These are phyloP conservation scores for Picea glauca DNA, from an alignment of 75 land plant genomes.

Conservation along the genomic window DNA sequence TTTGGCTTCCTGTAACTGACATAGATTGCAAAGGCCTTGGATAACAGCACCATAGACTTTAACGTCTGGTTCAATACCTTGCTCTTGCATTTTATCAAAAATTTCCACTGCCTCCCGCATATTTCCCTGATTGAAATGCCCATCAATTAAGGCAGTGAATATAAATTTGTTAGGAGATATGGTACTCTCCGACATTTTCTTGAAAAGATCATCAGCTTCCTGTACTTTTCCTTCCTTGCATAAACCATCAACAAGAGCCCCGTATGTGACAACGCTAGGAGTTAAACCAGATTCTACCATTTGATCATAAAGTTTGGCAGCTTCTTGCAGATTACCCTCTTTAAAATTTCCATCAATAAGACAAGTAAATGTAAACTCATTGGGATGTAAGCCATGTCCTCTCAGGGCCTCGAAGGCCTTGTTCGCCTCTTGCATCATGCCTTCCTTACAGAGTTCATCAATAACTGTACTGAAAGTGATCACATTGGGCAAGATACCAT, in stretches of 20 bases:
- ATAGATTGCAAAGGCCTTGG: constrained; percentile 39
- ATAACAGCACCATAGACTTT: constrained; percentile 47
- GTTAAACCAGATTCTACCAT: constrained; percentile 30
- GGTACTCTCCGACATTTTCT: constrained; percentile 30
- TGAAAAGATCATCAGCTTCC: constrained; percentile 46
- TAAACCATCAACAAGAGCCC: constrained; percentile 48
- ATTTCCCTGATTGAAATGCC: constrained; percentile 32
- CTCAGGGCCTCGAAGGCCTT: constrained; percentile 47
- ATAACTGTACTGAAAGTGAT: constrained; percentile 49
- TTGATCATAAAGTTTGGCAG: constrained; percentile 31
- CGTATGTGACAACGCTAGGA: constrained; percentile 42
- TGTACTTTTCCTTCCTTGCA: constrained; percentile 36
- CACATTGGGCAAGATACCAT: constrained; percentile 44
- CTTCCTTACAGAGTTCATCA: constrained; percentile 57
- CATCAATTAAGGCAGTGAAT: constrained; percentile 55
- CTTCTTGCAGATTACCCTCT: constrained; percentile 33
- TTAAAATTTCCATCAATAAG: constrained; percentile 47
- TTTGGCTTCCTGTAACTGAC: constrained; percentile 36
- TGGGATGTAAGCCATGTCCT: constrained; percentile 27
- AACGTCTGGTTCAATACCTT: constrained; percentile 39
- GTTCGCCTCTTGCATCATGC: constrained; percentile 31
- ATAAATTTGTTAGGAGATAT: constrained; percentile 31
- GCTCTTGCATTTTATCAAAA: constrained; percentile 38
- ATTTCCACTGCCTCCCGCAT: constrained; percentile 23
- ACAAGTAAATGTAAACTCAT: constrained; percentile 46